Evolutionary conservation across 768 basidiomycete species (phyloP).

Genomic region (Grammothele lineata): DNA sequence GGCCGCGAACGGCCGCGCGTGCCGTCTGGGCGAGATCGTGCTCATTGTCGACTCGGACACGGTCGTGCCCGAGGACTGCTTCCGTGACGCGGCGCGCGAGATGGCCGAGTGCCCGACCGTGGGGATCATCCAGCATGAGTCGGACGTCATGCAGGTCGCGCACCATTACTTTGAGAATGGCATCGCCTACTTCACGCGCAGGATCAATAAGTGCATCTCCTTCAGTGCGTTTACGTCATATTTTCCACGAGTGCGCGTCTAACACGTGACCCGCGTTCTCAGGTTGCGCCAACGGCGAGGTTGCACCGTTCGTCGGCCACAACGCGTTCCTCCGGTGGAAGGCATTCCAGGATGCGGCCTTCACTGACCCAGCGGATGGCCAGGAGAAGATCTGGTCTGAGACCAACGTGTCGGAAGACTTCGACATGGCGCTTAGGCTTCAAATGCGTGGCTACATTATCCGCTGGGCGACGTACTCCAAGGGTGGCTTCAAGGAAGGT

Average conservation of each 20-base stretch:
- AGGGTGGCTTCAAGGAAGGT: constrained; percentile 86
- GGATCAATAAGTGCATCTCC: constrained; percentile 44
- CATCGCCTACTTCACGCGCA: constrained; percentile 44
- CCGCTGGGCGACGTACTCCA: constrained; percentile 79
- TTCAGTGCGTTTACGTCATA: constrained; percentile 27
- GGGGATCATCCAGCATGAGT: constrained; percentile 49
- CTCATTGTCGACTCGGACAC: constrained; percentile 51
- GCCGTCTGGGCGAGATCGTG: constrained; percentile 42
- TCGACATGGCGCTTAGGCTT: constrained; percentile 61
- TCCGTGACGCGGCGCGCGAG: constrained; percentile 49
- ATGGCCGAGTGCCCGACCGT: constrained; percentile 45
- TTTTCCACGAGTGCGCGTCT: background rate
- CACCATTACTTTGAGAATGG: constrained; percentile 49
- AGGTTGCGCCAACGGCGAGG: constrained; percentile 39
- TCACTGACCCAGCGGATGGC: constrained; percentile 48
- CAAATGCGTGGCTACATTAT: constrained; percentile 49
- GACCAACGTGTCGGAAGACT: constrained; percentile 63
- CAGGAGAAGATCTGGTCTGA: constrained; percentile 61
- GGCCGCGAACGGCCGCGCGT: constrained; percentile 35
- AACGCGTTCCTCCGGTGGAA: constrained; percentile 55
- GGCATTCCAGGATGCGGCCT: constrained; percentile 53
- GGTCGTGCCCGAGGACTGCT: constrained; percentile 48
- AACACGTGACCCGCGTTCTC: background rate
- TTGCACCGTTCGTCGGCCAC: constrained; percentile 44
- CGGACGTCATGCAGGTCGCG: constrained; percentile 55